Base-by-base conservation (phyloP, 768 basidiomycete species). In the Psilocybe azurescens region DNA sequence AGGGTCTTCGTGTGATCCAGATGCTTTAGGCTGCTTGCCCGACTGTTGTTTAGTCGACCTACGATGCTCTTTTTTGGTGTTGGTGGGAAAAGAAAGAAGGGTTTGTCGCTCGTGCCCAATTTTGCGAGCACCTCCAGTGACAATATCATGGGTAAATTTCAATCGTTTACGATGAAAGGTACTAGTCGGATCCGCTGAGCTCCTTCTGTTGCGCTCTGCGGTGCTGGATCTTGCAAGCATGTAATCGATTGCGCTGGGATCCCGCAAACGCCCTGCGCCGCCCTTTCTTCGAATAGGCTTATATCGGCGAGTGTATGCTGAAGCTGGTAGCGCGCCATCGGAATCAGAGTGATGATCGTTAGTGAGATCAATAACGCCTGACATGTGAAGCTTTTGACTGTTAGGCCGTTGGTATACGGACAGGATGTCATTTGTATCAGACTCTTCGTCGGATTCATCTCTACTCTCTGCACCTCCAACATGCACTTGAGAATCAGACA, bases 181-280 rank as follows among this genome's bases (percentile, higher is more conserved):
- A 8, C 44, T 48, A 8, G 53, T 5, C 14, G 38, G 16, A 16
- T 29, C 46, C 28, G 32, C 39, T 46, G 39, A 48, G 54, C 24
- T 65, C 33, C 38, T 57, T 38, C 60, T 47, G n/a, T 47, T 56
- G 33, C 66, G 71, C 54, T 64, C 71, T 58, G 48, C 60, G 44
- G 56, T 70, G 5, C 75, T 73, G 2, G 81, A 81, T 51, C 82
- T 78, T 13, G 78, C 77, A 52, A 92, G 68, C 90, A 92, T 92
- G 70, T 85, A 86, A 65, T 91, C 88, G 51, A 92, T 89, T 55
- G 89, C 70, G 67, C 79, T 85, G 70, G 69, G 80, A 63, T 78
- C 81, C 71, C 75, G 79, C 58, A 67, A 8, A 63, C 67, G 57
- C 36, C 28, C 32, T 11, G 32, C 48, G 47, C 33, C 47, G 10